Evolutionary conservation across 306 rosid species (phyloP).

Genomic region (Luffa acutangula): DNA sequence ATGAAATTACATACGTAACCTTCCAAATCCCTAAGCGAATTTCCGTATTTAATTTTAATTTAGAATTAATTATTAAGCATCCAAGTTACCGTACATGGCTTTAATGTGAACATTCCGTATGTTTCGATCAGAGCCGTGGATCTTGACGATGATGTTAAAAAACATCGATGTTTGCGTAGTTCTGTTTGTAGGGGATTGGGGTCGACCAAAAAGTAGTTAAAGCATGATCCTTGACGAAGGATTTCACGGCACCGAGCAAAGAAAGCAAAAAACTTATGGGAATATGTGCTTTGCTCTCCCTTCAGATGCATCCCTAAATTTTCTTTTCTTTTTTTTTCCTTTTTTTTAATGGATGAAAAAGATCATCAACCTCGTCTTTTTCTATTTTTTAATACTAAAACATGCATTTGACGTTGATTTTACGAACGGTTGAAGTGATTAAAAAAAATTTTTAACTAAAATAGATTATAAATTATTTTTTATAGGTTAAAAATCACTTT

Average conservation of each 20-base stretch:
- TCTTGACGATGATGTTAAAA: neutral
- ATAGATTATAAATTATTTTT: no score
- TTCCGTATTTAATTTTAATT: neutral
- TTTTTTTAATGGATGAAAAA: no score
- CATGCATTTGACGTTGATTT: no score
- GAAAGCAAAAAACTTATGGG: neutral
- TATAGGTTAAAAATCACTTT: no score
- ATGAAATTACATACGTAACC: neutral
- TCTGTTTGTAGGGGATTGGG: neutral
- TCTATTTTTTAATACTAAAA: no score
- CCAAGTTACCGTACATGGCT: neutral
- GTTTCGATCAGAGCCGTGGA: neutral
- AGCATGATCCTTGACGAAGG: slow-evolving; percentile 6
- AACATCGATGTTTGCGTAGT: neutral
- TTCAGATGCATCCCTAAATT: neutral
- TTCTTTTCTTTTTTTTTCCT: neutral
- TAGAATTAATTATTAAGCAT: neutral
- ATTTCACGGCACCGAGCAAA: slow-evolving; percentile 1
- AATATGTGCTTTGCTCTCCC: slow-evolving; percentile 8
- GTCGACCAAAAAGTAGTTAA: neutral
- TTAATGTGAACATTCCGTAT: neutral
- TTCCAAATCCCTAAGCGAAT: neutral
- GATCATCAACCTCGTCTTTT: neutral
- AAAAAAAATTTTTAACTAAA: no score
- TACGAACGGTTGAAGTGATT: no score